Evolutionary conservation across 129 eudicot species (phyloP).

Genomic region (Centella asiatica): DNA sequence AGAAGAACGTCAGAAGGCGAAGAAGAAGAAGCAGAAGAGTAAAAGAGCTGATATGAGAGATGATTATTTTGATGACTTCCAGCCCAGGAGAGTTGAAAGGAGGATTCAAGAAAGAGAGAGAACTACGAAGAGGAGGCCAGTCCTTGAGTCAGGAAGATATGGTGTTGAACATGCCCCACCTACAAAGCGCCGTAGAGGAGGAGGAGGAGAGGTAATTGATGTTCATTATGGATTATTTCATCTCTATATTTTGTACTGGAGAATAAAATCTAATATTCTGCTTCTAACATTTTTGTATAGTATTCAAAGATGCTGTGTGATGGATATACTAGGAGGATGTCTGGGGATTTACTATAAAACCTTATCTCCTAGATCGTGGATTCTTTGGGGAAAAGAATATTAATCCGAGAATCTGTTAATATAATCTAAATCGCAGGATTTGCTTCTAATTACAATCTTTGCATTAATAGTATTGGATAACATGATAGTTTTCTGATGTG

Average conservation of each 20-base stretch:
- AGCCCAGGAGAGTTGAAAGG: conserved; percentile 51
- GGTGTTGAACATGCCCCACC: conserved; percentile 47
- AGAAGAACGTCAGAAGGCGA: conserved; percentile 51
- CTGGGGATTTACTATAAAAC: too few relatives aligned
- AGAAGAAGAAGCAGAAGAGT: conserved; percentile 68
- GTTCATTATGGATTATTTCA: background rate
- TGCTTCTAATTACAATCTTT: too few relatives aligned
- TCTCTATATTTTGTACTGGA: background rate
- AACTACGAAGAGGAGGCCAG: conserved; percentile 42
- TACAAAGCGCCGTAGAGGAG: conserved; percentile 82
- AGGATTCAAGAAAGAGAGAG: conserved; percentile 52
- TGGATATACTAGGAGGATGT: too few relatives aligned
- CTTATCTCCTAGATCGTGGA: too few relatives aligned
- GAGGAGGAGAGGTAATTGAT: conserved; percentile 89
- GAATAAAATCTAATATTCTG: background rate
- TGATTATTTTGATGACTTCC: conserved; percentile 52
- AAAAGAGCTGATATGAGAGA: conserved; percentile 36
- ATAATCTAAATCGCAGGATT: too few relatives aligned
- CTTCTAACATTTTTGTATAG: too few relatives aligned
- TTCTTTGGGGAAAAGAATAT: too few relatives aligned
- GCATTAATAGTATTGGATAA: too few relatives aligned
- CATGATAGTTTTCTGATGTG: too few relatives aligned
- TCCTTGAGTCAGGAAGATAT: conserved; percentile 42
- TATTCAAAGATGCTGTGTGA: too few relatives aligned
- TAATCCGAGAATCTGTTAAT: too few relatives aligned